Conservation (phyloP, 768 basidiomycete species). For the Serendipita sp. region DNA sequence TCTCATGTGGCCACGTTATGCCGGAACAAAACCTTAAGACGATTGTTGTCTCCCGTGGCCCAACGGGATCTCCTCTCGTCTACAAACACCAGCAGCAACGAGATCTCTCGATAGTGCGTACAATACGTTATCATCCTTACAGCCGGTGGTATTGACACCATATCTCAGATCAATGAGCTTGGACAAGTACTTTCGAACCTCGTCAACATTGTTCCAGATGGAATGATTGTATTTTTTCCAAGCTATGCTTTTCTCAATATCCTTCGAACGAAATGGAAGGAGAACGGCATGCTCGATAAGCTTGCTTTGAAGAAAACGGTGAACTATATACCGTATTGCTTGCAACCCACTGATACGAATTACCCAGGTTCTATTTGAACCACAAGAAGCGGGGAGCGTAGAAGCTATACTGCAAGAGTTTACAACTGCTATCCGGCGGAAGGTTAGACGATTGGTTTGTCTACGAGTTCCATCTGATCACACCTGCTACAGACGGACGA, state of each 20-base stretch:
- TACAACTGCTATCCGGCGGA: slow-evolving; percentile 28
- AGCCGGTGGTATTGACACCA: neutral
- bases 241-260: slow-evolving; percentile 71
- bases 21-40: slow-evolving; percentile 64
- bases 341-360: neutral
- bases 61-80: slow-evolving; percentile 53
- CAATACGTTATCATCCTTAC: neutral
- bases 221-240: slow-evolving; percentile 88
- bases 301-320: slow-evolving; percentile 64
- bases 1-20: slow-evolving; percentile 89
- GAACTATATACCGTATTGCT: slow-evolving; percentile 9
- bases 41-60: slow-evolving; percentile 58
- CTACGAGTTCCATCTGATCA: slow-evolving; percentile 6
- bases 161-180: slow-evolving; percentile 53
- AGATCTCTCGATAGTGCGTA: slow-evolving; percentile 45
- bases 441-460: slow-evolving; percentile 11
- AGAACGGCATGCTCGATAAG: slow-evolving; percentile 43
- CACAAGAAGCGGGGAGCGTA: slow-evolving; percentile 52
- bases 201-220: slow-evolving; percentile 59
- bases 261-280: slow-evolving; percentile 51
- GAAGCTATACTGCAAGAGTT: slow-evolving; percentile 66
- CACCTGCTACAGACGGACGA: neutral
- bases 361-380: slow-evolving; percentile 74
- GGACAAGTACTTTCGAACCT: slow-evolving; percentile 77
- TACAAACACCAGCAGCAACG: slow-evolving; percentile 69